Evolutionary conservation across 1,139 yeast species (phyloP).

Genomic region (Suhomyces kunorum): DNA sequence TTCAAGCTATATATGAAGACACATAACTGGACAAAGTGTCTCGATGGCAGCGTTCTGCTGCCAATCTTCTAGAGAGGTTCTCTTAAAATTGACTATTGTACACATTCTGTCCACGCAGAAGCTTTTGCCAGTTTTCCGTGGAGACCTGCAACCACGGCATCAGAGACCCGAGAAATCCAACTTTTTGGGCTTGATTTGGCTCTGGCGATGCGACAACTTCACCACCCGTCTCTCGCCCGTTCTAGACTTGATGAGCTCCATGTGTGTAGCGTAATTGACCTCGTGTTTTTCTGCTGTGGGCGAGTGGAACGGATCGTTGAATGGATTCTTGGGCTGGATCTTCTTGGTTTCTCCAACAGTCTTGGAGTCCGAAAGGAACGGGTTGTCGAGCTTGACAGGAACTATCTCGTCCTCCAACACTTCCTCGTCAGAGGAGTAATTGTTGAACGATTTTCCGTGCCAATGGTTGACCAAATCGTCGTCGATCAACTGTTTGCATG

Average conservation of each 20-base stretch:
- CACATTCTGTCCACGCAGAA: too few relatives aligned
- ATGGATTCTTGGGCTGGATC: slow-evolving; percentile 9
- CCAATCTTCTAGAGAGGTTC: too few relatives aligned
- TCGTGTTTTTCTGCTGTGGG: slow-evolving; percentile 7
- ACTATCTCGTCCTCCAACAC: slow-evolving; percentile 16
- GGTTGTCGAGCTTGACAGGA: slow-evolving; percentile 15
- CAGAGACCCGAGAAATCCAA: slow-evolving; percentile 31
- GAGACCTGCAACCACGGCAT: slow-evolving; percentile 12
- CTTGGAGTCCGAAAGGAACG: slow-evolving; percentile 14
- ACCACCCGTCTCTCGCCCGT: slow-evolving; percentile 42
- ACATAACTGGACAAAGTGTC: too few relatives aligned
- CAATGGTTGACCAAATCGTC: slow-evolving; percentile 38
- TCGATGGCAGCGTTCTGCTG: too few relatives aligned
- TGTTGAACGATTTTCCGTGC: slow-evolving; percentile 37
- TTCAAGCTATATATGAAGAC: too few relatives aligned
- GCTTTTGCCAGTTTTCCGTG: slow-evolving; percentile 2
- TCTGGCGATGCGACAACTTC: slow-evolving; percentile 36
- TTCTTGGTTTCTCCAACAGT: neutral
- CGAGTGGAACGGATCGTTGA: slow-evolving; percentile 11
- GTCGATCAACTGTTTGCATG: slow-evolving; percentile 36
- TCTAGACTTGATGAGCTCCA: slow-evolving; percentile 39
- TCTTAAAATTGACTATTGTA: neutral
- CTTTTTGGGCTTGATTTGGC: slow-evolving; percentile 42
- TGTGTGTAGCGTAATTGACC: slow-evolving; percentile 40
- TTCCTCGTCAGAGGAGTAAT: slow-evolving; percentile 36